A percentile compares a stretch with the other conserved stretches of the same genome.
These are phyloP conservation scores for Liriodendron chinense DNA, from an alignment of 164 flowering plant species.

Conservation along the genomic window DNA sequence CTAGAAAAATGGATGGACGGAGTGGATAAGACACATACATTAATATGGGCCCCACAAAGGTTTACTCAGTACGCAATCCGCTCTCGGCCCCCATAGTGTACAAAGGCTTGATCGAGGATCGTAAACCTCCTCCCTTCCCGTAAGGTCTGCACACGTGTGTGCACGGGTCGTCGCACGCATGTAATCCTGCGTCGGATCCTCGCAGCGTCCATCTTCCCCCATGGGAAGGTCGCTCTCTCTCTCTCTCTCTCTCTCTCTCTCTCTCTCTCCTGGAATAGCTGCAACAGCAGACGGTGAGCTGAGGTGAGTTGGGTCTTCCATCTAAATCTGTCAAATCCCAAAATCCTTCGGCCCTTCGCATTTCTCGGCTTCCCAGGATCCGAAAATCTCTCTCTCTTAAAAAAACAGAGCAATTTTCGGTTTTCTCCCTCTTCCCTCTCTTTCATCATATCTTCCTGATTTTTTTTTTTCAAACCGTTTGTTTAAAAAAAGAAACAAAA, in stretches of 20 bases:
- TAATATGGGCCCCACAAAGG: too few relatives aligned
- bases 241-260: constrained; percentile 3
- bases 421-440: neutral
- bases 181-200: neutral
- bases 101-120: too few relatives aligned
- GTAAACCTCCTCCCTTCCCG: too few relatives aligned
- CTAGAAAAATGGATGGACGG: too few relatives aligned
- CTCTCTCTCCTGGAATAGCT: neutral
- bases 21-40: too few relatives aligned
- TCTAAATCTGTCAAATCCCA: constrained; percentile 5
- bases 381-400: constrained; percentile 16
- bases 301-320: constrained; percentile 3
- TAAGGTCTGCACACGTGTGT: too few relatives aligned
- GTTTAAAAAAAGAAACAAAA: neutral
- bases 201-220: neutral
- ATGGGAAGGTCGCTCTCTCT: neutral
- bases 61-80: too few relatives aligned
- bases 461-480: neutral
- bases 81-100: too few relatives aligned
- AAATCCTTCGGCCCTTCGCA: constrained; percentile 11
- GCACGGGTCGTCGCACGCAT: too few relatives aligned
- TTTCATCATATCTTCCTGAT: neutral
- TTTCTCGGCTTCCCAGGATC: constrained; percentile 15
- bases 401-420: neutral
- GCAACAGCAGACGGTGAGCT: neutral